A percentile compares a stretch with the other conserved stretches of the same genome.
phyloP scores from a whole-genome alignment of 805 yeast species.

The Middelhovenomyces tepae region DNA sequence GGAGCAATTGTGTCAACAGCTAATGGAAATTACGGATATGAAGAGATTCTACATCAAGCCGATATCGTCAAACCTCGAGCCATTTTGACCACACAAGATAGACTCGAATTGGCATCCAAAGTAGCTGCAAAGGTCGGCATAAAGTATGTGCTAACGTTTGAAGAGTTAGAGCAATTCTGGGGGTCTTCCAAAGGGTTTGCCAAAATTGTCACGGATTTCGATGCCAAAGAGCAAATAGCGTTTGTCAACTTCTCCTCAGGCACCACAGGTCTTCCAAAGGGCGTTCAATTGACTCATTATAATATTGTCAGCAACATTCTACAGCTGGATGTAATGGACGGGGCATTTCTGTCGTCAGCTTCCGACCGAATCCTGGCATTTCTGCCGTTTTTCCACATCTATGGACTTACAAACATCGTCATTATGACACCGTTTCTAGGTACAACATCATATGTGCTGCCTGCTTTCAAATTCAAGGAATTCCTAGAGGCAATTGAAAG shows the following conservation, averaged over 20 bases:
- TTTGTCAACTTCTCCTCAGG: conserved; percentile 25
- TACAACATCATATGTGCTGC: conserved; percentile 19
- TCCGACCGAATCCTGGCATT: conserved; percentile 9
- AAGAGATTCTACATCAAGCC: conserved; percentile 27
- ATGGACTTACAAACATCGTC: conserved; percentile 18
- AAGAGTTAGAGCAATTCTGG: too few relatives aligned
- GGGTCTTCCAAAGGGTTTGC: too few relatives aligned
- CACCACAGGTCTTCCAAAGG: conserved; percentile 55
- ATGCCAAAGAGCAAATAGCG: too few relatives aligned
- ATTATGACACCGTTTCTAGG: neutral
- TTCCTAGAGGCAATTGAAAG: conserved; percentile 21
- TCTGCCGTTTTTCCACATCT: conserved; percentile 28
- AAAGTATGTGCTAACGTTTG: too few relatives aligned
- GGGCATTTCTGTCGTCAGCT: conserved; percentile 10
- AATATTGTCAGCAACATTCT: conserved; percentile 33
- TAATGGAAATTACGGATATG: conserved; percentile 24
- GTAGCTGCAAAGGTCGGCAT: too few relatives aligned
- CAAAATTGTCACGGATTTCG: too few relatives aligned
- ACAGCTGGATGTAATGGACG: neutral
- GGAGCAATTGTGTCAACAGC: conserved; percentile 29
- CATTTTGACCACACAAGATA: too few relatives aligned
- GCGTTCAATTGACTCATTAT: conserved; percentile 53
- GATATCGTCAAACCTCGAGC: too few relatives aligned
- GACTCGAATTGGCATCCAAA: too few relatives aligned
- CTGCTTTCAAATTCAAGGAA: conserved; percentile 26